phyloP scores from a whole-genome alignment of 2,329 filamentous ascomycete genomes.

The Sphaerulina musiva region DNA sequence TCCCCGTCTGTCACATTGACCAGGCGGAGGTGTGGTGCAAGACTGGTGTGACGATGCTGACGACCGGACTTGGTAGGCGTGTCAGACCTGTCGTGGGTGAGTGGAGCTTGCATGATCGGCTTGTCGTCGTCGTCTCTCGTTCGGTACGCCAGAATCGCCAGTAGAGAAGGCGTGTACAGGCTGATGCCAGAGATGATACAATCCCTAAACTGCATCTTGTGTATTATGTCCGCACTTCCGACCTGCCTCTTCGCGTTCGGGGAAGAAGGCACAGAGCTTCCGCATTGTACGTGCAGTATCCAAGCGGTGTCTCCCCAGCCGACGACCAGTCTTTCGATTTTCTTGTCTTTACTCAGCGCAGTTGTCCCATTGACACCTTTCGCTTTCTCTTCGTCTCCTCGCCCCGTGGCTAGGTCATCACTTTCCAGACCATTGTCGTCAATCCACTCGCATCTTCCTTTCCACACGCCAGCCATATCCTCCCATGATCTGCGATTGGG shows the following conservation, averaged over 20 bases:
- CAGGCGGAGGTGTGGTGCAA: constrained; percentile 80
- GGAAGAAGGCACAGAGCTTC: constrained; percentile 56
- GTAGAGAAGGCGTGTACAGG: constrained; percentile 83
- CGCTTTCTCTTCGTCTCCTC: constrained; percentile 26
- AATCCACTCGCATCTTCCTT: constrained; percentile 85
- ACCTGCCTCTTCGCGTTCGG: constrained; percentile 65
- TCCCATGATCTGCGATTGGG: constrained; percentile 86
- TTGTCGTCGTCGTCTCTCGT: constrained; percentile 65
- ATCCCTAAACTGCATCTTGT: constrained; percentile 83
- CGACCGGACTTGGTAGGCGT: constrained; percentile 57
- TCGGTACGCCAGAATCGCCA: constrained; percentile 88
- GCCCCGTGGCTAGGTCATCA: constrained; percentile 53
- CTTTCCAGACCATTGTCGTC: constrained; percentile 72
- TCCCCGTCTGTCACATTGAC: constrained; percentile 79
- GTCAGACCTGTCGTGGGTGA: constrained; percentile 35
- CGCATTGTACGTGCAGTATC: constrained; percentile 78
- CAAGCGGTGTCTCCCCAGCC: constrained; percentile 96
- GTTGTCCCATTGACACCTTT: constrained; percentile 26
- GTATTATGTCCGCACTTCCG: constrained; percentile 81
- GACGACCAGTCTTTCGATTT: constrained; percentile 70
- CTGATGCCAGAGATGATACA: constrained; percentile 97
- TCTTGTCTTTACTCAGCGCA: constrained; percentile 24
- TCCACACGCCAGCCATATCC: constrained; percentile 95
- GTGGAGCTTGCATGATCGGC: constrained; percentile 33
- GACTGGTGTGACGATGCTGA: constrained; percentile 66